Evolutionary conservation across 108 stramenopile genomes (phyloP).

Genomic region (Nitzschia sp.): DNA sequence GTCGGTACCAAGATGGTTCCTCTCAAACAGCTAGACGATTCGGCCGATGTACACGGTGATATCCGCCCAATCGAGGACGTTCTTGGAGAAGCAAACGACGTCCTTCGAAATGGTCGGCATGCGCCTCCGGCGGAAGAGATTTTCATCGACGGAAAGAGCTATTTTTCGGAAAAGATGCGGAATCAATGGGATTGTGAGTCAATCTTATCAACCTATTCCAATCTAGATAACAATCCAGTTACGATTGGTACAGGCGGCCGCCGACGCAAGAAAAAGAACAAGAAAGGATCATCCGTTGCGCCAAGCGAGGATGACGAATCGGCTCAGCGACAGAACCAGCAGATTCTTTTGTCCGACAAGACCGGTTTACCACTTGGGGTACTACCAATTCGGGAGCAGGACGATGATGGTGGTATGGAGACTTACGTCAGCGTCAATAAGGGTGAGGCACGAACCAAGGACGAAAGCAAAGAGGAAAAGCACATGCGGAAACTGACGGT

Average conservation of each 20-base stretch:
- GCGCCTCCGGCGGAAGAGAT: constrained; percentile 80
- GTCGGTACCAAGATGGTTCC: constrained; percentile 73
- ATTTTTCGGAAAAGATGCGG: constrained; percentile 65
- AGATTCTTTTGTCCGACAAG: constrained; percentile 85
- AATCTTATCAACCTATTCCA: constrained; percentile 95
- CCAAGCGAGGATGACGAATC: constrained; percentile 20
- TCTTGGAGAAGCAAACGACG: constrained; percentile 76
- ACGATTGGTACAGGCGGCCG: constrained; percentile 61
- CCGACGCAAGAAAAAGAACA: constrained; percentile 51
- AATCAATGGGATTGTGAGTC: constrained; percentile 98
- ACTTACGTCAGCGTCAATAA: constrained; percentile 80
- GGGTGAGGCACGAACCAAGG: constrained; percentile 74
- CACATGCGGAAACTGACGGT: constrained; percentile 73
- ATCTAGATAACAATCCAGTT: constrained; percentile 94
- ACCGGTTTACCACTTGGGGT: constrained; percentile 90
- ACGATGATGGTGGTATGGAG: constrained; percentile 39
- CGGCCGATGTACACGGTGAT: constrained; percentile 34
- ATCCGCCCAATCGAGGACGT: constrained; percentile 51
- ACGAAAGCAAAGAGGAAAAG: constrained; percentile 88
- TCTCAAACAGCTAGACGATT: constrained; percentile 43
- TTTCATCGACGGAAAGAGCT: constrained; percentile 85
- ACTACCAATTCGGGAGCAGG: constrained; percentile 42
- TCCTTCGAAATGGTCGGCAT: constrained; percentile 64
- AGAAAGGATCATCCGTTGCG: constrained; percentile 4
- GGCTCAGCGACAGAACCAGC: constrained; percentile 31